Evolutionary conservation across 768 basidiomycete species (phyloP), one percentile per base, ranked within the genome.

Genomic region (Boletellus sp.): DNA sequence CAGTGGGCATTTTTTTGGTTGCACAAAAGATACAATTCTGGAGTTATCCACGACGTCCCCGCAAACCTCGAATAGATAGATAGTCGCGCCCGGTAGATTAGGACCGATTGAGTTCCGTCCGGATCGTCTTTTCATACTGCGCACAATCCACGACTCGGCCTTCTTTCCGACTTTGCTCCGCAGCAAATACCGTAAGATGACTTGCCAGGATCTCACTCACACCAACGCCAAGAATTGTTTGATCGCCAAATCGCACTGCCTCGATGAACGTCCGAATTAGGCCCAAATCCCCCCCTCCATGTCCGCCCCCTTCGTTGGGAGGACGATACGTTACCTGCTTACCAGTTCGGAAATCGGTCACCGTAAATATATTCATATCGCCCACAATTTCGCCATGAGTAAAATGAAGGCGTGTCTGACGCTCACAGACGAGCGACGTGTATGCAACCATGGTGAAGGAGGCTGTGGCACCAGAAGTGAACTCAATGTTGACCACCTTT

Each of bases 401-500:
- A 59, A 94, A 94, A 64, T 94, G 90, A 62, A 93, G 72, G 13
- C 88, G 79, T 5, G 87, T 85, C 60, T 90, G 84, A n/a, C 92
- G 84, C 31, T 87, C 76, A 66, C 92, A 93, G 39, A 92, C 78
- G 37, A 78, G 72, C n/a, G 79, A 77, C 0, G 89, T 88, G 62
- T 82, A 88, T 12, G 92, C 92, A 42, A 90, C 78, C 90, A 94
- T 92, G 17, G 92, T 93, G 66, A 94, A 88, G 0, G 88, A 88
- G 12, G 79, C 88, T 0, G 92, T 94, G 24, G 80, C 75, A 15
- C 90, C 90, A 44, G 82, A 81, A 7, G 85, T 82, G 65, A 90
- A 94, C 60, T 93, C 87, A 48, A 94, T 68, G 64, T 92, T 94
- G 54, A 94, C 92, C 40, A 94, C 86, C 80, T 80, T 48, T 23